Conservation (phyloP, 345 rosid species). For the Aquilaria malaccensis region DNA sequence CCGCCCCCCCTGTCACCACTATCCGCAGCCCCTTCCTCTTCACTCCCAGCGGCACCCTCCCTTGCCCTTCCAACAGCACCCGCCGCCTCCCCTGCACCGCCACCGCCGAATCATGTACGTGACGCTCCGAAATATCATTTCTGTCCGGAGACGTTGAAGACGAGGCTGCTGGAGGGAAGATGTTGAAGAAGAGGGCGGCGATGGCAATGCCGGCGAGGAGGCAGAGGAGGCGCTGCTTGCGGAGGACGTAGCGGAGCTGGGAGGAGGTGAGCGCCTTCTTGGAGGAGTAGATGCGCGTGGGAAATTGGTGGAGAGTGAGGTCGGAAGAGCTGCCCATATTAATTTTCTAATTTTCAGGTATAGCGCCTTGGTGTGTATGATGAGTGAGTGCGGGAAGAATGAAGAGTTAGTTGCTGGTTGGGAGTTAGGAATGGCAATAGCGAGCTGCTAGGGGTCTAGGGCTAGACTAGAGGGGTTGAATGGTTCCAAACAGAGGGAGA, state of each 20-base stretch:
- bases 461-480: too few species aligned
- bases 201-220: constrained; percentile 57
- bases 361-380: too few species aligned
- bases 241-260: constrained; percentile 39
- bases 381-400: too few species aligned
- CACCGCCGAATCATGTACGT: constrained; percentile 11
- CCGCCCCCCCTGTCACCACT: constrained; percentile 80
- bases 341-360: too few species aligned
- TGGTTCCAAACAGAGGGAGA: too few species aligned
- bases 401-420: too few species aligned
- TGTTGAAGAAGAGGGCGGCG: constrained; percentile 48
- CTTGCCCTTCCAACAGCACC: constrained; percentile 29
- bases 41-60: constrained; percentile 51
- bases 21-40: constrained; percentile 50
- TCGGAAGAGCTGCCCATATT: neutral
- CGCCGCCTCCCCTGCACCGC: constrained; percentile 12
- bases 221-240: constrained; percentile 45
- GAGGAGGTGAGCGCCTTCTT: neutral
- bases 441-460: too few species aligned
- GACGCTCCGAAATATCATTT: constrained; percentile 10
- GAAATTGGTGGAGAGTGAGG: constrained; percentile 3
- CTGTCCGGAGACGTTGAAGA: neutral
- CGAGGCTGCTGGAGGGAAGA: constrained; percentile 24
- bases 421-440: too few species aligned
- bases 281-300: neutral